A percentile compares a stretch with the other conserved stretches of the same genome.
phyloP scores from a whole-genome alignment of 768 basidiomycete species.

The Porpolomopsis calyptriformis region DNA sequence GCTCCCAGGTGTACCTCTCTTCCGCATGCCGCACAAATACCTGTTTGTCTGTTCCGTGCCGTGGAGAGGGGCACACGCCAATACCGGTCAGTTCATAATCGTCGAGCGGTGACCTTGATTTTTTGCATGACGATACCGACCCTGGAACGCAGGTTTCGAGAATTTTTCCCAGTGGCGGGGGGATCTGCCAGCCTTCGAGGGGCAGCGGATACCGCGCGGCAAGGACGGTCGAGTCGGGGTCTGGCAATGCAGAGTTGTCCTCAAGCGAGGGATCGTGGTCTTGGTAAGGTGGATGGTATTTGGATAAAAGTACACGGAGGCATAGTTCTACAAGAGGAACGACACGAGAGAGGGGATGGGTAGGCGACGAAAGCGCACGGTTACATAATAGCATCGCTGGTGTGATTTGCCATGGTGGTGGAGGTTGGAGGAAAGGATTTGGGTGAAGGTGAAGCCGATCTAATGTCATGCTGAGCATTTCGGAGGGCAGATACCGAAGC shows the following conservation, averaged over 20 bases:
- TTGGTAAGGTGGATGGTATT: slow-evolving; percentile 11
- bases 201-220: slow-evolving; percentile 26
- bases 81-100: slow-evolving; percentile 23
- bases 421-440: slow-evolving; percentile 46
- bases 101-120: slow-evolving; percentile 8
- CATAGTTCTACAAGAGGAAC: slow-evolving; percentile 24
- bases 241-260: slow-evolving; percentile 2
- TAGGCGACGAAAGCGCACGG: not conserved
- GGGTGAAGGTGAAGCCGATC: slow-evolving; percentile 37
- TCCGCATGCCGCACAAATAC: slow-evolving; percentile 50
- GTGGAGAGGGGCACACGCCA: slow-evolving; percentile 41
- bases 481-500: slow-evolving; percentile 51
- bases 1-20: slow-evolving; percentile 59
- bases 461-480: slow-evolving; percentile 51
- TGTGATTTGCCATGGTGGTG: slow-evolving; percentile 11
- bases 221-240: slow-evolving; percentile 20
- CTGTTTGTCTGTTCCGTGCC: slow-evolving; percentile 21
- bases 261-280: not conserved
- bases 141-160: slow-evolving; percentile 31
- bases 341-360: slow-evolving; percentile 3
- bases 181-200: slow-evolving; percentile 16
- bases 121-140: slow-evolving; percentile 20
- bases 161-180: slow-evolving; percentile 18
- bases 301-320: slow-evolving; percentile 24
- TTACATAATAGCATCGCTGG: slow-evolving; percentile 1